phyloP scores from a whole-genome alignment of 2,329 filamentous ascomycete genomes.

The Epichloe aotearoae region DNA sequence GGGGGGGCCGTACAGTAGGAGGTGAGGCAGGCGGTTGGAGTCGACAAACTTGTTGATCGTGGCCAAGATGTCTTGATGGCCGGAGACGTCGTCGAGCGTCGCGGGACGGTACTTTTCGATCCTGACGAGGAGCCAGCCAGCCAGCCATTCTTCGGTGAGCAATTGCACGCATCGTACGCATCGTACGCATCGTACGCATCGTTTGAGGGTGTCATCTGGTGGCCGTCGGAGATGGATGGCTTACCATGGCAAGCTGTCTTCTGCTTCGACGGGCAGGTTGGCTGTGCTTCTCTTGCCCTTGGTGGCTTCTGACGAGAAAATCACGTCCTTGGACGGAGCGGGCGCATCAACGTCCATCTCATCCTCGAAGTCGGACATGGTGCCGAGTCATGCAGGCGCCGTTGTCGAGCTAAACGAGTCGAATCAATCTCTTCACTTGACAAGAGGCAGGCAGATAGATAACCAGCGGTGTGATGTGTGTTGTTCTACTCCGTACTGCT shows the following conservation, averaged over 20 bases:
- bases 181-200: too few species aligned
- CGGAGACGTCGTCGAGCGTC: constrained; percentile 82
- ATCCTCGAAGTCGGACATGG: constrained; percentile 47
- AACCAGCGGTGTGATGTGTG: too few species aligned
- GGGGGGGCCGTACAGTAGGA: constrained; percentile 91
- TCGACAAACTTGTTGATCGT: constrained; percentile 98
- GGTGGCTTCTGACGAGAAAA: constrained; percentile 61
- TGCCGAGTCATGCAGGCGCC: background rate
- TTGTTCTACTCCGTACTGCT: too few species aligned
- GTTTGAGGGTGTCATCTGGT: too few species aligned
- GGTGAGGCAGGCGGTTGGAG: constrained; percentile 82
- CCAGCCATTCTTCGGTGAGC: background rate
- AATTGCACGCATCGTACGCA: background rate
- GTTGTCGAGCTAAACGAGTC: too few species aligned
- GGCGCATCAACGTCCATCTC: constrained; percentile 48
- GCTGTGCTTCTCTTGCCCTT: constrained; percentile 90
- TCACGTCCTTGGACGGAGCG: constrained; percentile 32
- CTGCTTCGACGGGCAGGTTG: constrained; percentile 84
- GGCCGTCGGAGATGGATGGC: constrained; percentile 5
- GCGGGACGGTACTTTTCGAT: constrained; percentile 94
- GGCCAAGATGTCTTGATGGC: constrained; percentile 91
- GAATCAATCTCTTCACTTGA: too few species aligned
- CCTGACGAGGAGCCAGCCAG: constrained; percentile 31
- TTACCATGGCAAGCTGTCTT: constrained; percentile 88
- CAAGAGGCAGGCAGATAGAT: too few species aligned